These are phyloP conservation scores for Berberis vulgaris DNA, from an alignment of 164 flowering plant species.

Conservation along the genomic window DNA sequence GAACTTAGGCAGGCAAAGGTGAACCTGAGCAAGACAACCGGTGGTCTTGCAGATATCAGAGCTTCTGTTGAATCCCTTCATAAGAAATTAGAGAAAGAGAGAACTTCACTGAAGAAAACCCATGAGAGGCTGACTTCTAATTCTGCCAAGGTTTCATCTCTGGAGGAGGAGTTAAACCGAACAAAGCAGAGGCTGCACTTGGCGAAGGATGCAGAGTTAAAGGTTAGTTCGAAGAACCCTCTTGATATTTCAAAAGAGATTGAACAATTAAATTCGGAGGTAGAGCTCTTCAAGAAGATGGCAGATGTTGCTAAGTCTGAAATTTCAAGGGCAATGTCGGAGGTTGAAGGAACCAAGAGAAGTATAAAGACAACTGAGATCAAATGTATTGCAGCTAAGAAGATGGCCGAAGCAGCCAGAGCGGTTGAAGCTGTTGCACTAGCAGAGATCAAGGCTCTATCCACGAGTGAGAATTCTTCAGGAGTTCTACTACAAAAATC, in stretches of 20 bases:
- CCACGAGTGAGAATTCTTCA: constrained; percentile 26
- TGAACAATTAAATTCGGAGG: constrained; percentile 51
- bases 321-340: constrained; percentile 46
- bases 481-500: constrained; percentile 16
- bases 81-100: constrained; percentile 69
- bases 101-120: constrained; percentile 55
- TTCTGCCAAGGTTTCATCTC: constrained; percentile 50
- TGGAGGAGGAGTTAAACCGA: constrained; percentile 59
- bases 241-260: constrained; percentile 45
- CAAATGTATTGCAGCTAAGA: constrained; percentile 68
- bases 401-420: constrained; percentile 85
- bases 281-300: constrained; percentile 57
- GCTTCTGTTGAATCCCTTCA: constrained; percentile 60
- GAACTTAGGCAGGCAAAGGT: constrained; percentile 83
- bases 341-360: constrained; percentile 57
- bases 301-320: constrained; percentile 64
- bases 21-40: constrained; percentile 64
- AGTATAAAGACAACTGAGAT: constrained; percentile 69
- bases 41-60: constrained; percentile 63
- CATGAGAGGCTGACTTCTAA: constrained; percentile 56
- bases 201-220: constrained; percentile 31
- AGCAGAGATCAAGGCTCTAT: constrained; percentile 62
- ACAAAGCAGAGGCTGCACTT: constrained; percentile 39
- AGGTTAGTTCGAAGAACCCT: constrained; percentile 25
- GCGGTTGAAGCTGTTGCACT: constrained; percentile 75